Evolutionary conservation across 2,329 filamentous ascomycete genomes (phyloP), one percentile per base, ranked within the genome.

Genomic region (Aspergillus caelatus): DNA sequence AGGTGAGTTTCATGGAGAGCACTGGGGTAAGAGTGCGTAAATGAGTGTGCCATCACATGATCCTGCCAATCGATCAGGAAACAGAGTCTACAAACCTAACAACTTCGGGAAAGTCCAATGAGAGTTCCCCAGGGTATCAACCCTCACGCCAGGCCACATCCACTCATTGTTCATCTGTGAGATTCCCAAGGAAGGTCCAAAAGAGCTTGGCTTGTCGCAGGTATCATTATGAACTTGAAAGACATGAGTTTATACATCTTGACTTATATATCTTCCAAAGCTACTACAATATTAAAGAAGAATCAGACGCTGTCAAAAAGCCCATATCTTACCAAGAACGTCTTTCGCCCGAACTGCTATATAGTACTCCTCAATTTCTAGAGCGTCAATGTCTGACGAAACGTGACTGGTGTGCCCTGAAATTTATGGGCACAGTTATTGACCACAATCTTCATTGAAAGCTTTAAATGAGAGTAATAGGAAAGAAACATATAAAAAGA

Each of bases 1-100:
- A 6, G 30, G 32, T 9, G 28, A 26, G 26, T 39, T 12, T 8
- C 23, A 41, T 52, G 28, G 6, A n/a, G n/a, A n/a, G n/a, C n/a
- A n/a, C n/a, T n/a, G n/a, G n/a, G n/a, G n/a, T n/a, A n/a, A n/a
- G n/a, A n/a, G n/a, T 52, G 10, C n/a, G 19, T 21, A 23, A 36
- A 14, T 55, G 11, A 55, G 32, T 39, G 52, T 55, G 32, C 52
- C 52, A 39, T 55, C 52, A 55, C 52, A 55, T 55, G 52, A 55
- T 55, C 3, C n/a, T 28, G 28, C 34, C 23, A 5, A 48, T 48
- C 28, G n/a, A 34, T 12, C 30, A 19, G 26, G 26, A 32, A 21
- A 30, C 23, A 2, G 16, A 28, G 14, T 48, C 21, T 48, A 48
- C 21, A 28, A 26, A 23, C 8, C 16, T 19, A n/a, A 28, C 21